Base-by-base conservation (phyloP, 768 basidiomycete genomes). In the Termitomyces sp. region DNA sequence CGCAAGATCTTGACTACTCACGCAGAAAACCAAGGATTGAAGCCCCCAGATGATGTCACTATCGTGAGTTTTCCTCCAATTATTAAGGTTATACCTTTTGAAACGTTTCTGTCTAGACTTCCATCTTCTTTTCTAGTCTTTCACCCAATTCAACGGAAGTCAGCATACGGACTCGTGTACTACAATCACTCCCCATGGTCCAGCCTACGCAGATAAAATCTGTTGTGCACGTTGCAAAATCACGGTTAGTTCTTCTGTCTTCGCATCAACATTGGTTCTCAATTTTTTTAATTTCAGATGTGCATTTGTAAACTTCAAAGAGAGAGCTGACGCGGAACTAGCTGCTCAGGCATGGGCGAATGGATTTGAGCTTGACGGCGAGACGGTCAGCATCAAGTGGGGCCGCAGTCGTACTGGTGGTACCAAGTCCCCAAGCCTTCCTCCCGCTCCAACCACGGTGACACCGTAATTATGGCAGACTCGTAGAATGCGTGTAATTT, bases 271-370 rank as follows among this genome's bases (percentile, higher is more conserved):
- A 35, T 39, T 35, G 35, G 39, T 25, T 34, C 53, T 51, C 56
- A 47, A 61, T n/a, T 19, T 19, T 52, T 3, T 28, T 19, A 40
- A 40, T 17, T 8, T 16, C 57, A 91, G 91, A 70, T 96, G 94
- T 72, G 97, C 96, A 1, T 99, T 99, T 70, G 81, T 97, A 52
- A 98, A 98, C 70, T 98, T 98, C 76, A 86, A 80, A 62, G 83
- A 89, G 53, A 81, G 97, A 19, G 66, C 76, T 6, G 77, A 82
- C n/a, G 95, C 97, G 16, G 97, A 99, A 72, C 75, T 77, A 16
- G 94, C 91, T 0, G 95, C 95, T 0, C 83, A 90, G 60, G 86
- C 89, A 10, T 93, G 95, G 84, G 84, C 92, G n/a, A 85, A 86
- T 59, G 94, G 95, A 1, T 75, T 98, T 10, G 95, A 96, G 62